phyloP scores from a whole-genome alignment of 352 stramenopile genomes.

The Aphanomyces stellatus region DNA sequence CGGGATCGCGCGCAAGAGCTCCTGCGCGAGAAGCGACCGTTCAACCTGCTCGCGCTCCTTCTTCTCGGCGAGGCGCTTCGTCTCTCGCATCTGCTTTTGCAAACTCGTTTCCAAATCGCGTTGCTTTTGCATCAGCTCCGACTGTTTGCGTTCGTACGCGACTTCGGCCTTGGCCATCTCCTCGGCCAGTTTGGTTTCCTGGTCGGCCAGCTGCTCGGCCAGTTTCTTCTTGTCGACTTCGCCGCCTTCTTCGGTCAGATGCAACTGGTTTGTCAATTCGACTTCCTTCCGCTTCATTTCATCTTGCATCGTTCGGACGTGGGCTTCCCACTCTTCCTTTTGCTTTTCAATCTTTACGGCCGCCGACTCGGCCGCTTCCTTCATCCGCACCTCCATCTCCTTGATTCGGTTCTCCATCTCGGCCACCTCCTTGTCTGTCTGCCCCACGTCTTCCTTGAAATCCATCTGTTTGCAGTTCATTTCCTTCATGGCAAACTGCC shows the following conservation, averaged over 20 bases:
- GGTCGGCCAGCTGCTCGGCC: conserved; percentile 56
- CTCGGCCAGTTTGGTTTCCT: conserved; percentile 69
- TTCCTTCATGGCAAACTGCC: conserved; percentile 74
- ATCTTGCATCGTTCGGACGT: conserved; percentile 58
- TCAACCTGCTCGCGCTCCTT: conserved; percentile 72
- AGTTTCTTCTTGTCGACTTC: conserved; percentile 68
- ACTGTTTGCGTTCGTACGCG: conserved; percentile 65
- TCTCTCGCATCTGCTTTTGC: conserved; percentile 74
- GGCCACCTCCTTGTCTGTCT: conserved; percentile 56
- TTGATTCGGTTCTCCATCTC: conserved; percentile 69
- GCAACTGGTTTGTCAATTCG: conserved; percentile 66
- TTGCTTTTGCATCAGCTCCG: conserved; percentile 54
- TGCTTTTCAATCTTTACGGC: conserved; percentile 60
- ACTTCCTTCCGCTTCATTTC: conserved; percentile 64
- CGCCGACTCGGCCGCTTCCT: conserved; percentile 38
- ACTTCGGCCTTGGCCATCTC: conserved; percentile 69
- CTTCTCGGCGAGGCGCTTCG: conserved; percentile 45
- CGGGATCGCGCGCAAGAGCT: conserved; percentile 68
- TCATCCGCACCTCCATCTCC: conserved; percentile 72
- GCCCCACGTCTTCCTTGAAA: conserved; percentile 37
- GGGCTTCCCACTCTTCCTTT: conserved; percentile 56
- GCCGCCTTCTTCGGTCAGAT: conserved; percentile 45
- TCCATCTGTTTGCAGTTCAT: conserved; percentile 68
- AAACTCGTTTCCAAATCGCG: conserved; percentile 57
- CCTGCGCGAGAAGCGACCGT: conserved; percentile 62